Base-by-base conservation (phyloP, 108 stramenopile genomes). In the Nannochloropsis salina region DNA sequence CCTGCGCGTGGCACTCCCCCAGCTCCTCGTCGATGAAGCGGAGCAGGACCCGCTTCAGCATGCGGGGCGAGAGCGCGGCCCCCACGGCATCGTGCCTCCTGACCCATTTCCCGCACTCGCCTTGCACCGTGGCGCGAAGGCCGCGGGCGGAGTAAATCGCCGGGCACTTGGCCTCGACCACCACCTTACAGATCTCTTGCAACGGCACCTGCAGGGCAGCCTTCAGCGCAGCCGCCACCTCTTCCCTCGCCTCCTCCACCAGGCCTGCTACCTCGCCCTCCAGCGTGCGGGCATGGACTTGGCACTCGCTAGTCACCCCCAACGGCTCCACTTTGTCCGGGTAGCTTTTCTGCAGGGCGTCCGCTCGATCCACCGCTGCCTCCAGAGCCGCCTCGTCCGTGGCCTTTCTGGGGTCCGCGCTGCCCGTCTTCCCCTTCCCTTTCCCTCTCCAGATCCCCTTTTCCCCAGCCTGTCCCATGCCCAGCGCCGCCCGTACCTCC, bases 191-290 rank as follows among this genome's bases (percentile, higher is more conserved):
- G 6, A 74, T 74, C 61, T 74, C 61, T n/a, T 74, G 61, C 20
- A 74, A 2, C 2, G 61, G 61, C 20, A 74, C 61, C 20, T 74
- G 61, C 61, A 74, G 61, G 61, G 61, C 61, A 4, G 61, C n/a
- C 61, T 74, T 74, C 61, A 74, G 6, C 61, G 15, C 61, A 2
- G 61, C 8, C 61, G 61, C 61, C 61, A 74, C 61, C 20, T n/a
- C 61, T n/a, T 74, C 61, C 61, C 61, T 74, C 61, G 61, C 61
- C 20, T n/a, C 61, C 61, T 74, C 61, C 20, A 74, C n/a, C 61
- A 74, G 61, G 15, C 61, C 61, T n/a, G 15, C 47, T 15, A 74
- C 61, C 61, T 74, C 61, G 1, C 3, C 61, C n/a, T n/a, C n/a
- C 61, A 74, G 61, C 61, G 2, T 3, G n/a, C 8, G 61, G 0